Conservation (phyloP, 2,329 filamentous ascomycete species). For the Dactylonectria macrodidyma region DNA sequence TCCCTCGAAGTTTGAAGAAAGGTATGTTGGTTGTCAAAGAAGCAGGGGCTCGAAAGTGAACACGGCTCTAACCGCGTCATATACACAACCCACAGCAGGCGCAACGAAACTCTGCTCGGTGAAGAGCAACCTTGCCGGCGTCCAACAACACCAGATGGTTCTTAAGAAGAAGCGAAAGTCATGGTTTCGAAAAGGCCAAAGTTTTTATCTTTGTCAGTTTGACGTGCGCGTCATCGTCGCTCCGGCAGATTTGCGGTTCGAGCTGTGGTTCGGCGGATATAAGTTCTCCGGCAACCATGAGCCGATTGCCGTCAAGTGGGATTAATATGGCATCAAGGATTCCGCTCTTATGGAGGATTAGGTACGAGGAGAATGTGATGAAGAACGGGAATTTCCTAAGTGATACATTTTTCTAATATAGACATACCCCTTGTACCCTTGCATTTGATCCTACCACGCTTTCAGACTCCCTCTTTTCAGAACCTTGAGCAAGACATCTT, state of each 20-base stretch:
- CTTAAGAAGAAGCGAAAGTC: constrained; percentile 54
- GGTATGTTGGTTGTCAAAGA: constrained; percentile 44
- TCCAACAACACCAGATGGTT: constrained; percentile 56
- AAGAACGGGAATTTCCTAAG: too few species aligned
- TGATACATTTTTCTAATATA: too few species aligned
- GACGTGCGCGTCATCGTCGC: constrained; percentile 70
- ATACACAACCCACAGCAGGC: constrained; percentile 47
- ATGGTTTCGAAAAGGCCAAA: constrained; percentile 53
- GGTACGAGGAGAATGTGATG: too few species aligned
- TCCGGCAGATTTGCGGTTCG: constrained; percentile 66
- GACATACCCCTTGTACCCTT: too few species aligned
- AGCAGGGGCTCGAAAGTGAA: background rate
- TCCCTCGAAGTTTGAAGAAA: constrained; percentile 57
- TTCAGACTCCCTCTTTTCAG: too few species aligned
- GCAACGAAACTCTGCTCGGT: constrained; percentile 57
- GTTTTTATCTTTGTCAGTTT: constrained; percentile 58
- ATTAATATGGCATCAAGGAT: constrained; percentile 15
- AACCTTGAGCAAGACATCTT: too few species aligned
- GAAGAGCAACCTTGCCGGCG: constrained; percentile 57
- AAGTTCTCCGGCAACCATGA: constrained; percentile 46
- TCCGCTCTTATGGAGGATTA: background rate
- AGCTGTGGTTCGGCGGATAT: constrained; percentile 55
- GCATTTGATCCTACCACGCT: too few species aligned
- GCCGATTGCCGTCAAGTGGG: constrained; percentile 38
- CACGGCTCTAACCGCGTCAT: background rate